Evolutionary conservation across 2,329 filamentous ascomycete species (phyloP).

Genomic region (Chalaropsis ovoidea): DNA sequence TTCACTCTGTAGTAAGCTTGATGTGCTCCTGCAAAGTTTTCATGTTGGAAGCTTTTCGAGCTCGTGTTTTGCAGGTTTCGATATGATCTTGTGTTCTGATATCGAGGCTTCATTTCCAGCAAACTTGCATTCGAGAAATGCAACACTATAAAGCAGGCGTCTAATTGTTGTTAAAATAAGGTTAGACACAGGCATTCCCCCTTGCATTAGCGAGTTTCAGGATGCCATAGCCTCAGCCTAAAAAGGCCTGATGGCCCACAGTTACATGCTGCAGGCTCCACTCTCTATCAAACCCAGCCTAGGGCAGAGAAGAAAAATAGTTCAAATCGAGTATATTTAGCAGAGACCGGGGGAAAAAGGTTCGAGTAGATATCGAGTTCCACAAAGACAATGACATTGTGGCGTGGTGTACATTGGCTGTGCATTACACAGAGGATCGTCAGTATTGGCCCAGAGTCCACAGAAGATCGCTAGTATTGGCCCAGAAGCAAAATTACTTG

Average conservation of each 20-base stretch:
- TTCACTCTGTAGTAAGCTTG: background rate
- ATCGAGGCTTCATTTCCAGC: background rate
- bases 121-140: background rate
- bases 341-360: too few species aligned
- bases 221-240: background rate
- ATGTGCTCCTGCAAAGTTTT: background rate
- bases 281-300: background rate
- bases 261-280: background rate
- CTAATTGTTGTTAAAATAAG: conserved; percentile 4
- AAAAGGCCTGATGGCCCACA: background rate
- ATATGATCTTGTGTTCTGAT: background rate
- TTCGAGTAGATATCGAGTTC: too few species aligned
- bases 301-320: background rate
- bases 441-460: background rate
- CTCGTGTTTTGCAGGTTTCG: background rate
- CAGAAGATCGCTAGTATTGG: background rate
- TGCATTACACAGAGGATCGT: background rate
- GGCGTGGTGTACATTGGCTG: background rate
- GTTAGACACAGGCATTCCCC: conserved; percentile 8
- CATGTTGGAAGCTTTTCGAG: background rate
- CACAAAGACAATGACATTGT: background rate
- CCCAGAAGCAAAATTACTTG: too few species aligned
- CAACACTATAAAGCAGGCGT: background rate
- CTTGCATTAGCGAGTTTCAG: conserved; percentile 8
- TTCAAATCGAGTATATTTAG: too few species aligned